Evolutionary conservation across 164 flowering plant genomes (phyloP).

Genomic region (Macadamia integrifolia): DNA sequence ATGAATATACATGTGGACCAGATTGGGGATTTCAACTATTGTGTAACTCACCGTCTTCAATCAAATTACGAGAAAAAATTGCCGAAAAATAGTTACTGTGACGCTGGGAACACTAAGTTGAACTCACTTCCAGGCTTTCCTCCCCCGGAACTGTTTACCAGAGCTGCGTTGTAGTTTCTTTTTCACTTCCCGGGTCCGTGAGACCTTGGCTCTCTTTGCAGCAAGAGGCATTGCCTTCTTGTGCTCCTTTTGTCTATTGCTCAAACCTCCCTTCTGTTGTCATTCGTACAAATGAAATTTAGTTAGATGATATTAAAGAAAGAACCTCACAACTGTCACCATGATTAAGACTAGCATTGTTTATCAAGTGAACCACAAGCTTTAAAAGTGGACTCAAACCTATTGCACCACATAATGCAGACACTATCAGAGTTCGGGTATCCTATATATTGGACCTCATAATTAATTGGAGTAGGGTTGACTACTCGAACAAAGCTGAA

Average conservation of each 20-base stretch:
- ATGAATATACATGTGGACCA: too few species aligned
- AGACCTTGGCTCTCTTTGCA: conserved; percentile 64
- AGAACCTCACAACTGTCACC: too few species aligned
- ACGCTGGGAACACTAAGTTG: background rate
- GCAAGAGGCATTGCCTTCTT: conserved; percentile 78
- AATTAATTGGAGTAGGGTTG: background rate
- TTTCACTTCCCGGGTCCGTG: conserved; percentile 46
- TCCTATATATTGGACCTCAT: too few species aligned
- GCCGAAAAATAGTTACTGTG: background rate
- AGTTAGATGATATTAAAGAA: conserved; percentile 7
- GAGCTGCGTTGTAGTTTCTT: conserved; percentile 36
- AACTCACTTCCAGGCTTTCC: conserved; percentile 74
- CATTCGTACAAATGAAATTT: background rate
- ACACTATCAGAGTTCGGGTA: too few species aligned
- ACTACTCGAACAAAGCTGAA: background rate
- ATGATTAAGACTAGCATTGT: too few species aligned
- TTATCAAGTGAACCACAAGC: too few species aligned
- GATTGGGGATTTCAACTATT: too few species aligned
- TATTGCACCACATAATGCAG: too few species aligned
- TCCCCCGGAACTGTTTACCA: conserved; percentile 77
- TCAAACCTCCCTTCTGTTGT: conserved; percentile 72
- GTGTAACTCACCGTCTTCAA: too few species aligned
- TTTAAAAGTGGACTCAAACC: too few species aligned
- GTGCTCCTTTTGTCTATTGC: conserved; percentile 78
- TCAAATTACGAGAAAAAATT: too few species aligned